Conservation (phyloP, 257 asterid species). For the Sherardia arvensis region DNA sequence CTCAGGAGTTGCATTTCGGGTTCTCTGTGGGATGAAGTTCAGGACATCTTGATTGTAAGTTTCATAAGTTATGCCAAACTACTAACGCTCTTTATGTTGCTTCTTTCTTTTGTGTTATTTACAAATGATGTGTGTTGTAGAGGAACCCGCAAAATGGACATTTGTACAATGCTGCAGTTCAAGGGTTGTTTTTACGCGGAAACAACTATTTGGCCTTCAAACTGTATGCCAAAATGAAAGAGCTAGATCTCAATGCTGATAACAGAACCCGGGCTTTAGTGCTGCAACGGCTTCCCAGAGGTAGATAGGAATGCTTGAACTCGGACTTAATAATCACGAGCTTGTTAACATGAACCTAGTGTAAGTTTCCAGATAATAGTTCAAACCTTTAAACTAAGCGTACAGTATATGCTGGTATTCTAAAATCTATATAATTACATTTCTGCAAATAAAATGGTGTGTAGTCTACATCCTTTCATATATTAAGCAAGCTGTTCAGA, state of each 20-base stretch:
- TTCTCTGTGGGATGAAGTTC: slow-evolving; percentile 64
- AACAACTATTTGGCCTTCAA: slow-evolving; percentile 50
- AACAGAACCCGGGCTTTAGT: slow-evolving; percentile 85
- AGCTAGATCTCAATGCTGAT: slow-evolving; percentile 68
- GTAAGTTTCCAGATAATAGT: not conserved
- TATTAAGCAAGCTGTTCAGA: not conserved
- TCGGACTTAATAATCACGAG: not conserved
- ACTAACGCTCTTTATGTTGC: not conserved
- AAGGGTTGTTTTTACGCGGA: slow-evolving; percentile 71
- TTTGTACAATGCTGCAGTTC: slow-evolving; percentile 82
- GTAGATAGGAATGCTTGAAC: slow-evolving; percentile 6
- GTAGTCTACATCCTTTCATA: not conserved
- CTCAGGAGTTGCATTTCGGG: slow-evolving; percentile 82
- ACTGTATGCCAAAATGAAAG: slow-evolving; percentile 55
- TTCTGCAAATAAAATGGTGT: not conserved
- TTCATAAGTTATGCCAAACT: not conserved
- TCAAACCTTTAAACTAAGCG: not conserved
- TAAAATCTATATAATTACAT: not conserved
- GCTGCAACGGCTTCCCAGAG: slow-evolving; percentile 57
- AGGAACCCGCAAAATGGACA: slow-evolving; percentile 58
- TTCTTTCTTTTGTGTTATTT: not conserved
- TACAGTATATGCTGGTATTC: not conserved
- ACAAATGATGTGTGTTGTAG: slow-evolving; percentile 19
- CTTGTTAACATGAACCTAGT: not conserved
- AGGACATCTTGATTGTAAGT: slow-evolving; percentile 62